A percentile compares a stretch with the other conserved stretches of the same genome.
Evolutionary conservation across 306 rosid genomes (phyloP).

Genomic region (Neltuma alba): DNA sequence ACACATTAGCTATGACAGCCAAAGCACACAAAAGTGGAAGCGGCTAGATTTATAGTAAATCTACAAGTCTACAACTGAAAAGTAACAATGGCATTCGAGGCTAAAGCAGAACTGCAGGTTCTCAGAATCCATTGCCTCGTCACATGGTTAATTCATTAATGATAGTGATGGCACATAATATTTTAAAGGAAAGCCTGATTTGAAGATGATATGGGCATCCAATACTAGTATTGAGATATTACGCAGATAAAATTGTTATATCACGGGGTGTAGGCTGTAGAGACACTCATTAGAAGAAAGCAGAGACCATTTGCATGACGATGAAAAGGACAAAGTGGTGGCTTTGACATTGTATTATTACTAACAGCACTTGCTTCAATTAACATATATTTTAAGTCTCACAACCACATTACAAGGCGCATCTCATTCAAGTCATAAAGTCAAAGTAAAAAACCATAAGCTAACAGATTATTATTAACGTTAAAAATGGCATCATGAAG

Average conservation of each 20-base stretch:
- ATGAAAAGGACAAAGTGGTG: not conserved
- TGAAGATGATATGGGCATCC: not conserved
- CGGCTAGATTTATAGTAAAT: not conserved
- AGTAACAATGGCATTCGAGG: not conserved
- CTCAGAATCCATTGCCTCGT: not conserved
- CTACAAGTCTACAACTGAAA: not conserved
- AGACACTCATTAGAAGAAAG: not conserved
- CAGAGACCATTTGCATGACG: not conserved
- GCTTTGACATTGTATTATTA: not conserved
- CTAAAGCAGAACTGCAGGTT: not conserved
- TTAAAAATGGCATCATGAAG: not conserved
- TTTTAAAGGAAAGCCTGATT: slow-evolving; percentile 2
- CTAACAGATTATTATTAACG: not conserved
- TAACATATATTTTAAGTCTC: not conserved
- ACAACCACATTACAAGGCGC: not conserved
- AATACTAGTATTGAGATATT: not conserved
- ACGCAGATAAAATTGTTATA: not conserved
- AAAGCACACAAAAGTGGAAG: not conserved
- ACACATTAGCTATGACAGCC: slow-evolving; percentile 22
- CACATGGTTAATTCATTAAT: slow-evolving; percentile 2
- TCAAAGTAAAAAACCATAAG: not conserved
- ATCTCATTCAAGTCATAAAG: not conserved
- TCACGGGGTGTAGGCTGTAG: not conserved
- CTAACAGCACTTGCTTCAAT: not conserved
- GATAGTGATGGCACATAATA: not conserved